These are phyloP conservation scores for Magnaporthales sp. DNA, from an alignment of 2,329 filamentous ascomycete genomes.

Conservation along the genomic window DNA sequence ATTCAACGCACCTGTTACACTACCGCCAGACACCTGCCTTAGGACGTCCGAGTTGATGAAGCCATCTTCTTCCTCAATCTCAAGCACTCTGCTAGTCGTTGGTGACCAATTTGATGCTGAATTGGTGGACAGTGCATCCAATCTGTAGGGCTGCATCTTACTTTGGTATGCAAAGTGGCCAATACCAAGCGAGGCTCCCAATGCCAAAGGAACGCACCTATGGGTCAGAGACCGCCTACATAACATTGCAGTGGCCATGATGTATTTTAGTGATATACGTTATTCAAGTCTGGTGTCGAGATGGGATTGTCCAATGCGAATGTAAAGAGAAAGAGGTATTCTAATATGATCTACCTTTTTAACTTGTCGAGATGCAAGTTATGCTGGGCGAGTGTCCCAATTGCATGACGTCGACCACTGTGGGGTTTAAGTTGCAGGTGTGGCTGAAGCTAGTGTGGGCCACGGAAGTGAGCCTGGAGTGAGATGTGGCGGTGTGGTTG, in stretches of 20 bases:
- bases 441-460: constrained; percentile 6
- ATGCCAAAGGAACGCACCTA: constrained; percentile 4
- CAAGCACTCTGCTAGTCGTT: constrained; percentile 5
- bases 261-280: not conserved
- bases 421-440: not conserved
- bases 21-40: constrained; percentile 44
- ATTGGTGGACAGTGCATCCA: constrained; percentile 2
- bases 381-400: no score
- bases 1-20: constrained; percentile 20
- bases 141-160: not conserved
- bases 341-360: no score
- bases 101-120: not conserved
- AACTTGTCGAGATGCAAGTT: no score
- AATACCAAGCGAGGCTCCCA: constrained; percentile 6
- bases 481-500: not conserved
- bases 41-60: constrained; percentile 26
- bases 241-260: not conserved
- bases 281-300: not conserved
- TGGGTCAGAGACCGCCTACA: constrained; percentile 5
- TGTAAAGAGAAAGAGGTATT: not conserved
- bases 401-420: not conserved
- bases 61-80: constrained; percentile 3
- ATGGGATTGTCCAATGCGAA: not conserved
- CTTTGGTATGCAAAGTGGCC: not conserved
- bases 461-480: not conserved